Percentiles rank a stretch among this genome's conserved stretches.
Conservation (phyloP, 2,329 filamentous ascomycete genomes). For the Esteya vermicola region DNA sequence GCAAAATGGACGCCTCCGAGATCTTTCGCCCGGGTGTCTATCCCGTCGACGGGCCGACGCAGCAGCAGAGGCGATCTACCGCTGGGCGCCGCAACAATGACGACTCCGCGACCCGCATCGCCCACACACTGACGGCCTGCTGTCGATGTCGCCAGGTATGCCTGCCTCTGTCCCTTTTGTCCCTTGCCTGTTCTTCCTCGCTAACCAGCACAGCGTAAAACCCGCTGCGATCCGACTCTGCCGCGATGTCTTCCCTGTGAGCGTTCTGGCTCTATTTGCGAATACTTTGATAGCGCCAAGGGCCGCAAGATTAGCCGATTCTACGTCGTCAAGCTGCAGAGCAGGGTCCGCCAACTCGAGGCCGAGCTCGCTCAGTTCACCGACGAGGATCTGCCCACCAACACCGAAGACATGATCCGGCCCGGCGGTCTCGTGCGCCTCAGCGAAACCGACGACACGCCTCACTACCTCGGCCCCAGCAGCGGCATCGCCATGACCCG, state of each 20-base stretch:
- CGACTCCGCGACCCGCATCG: constrained; percentile 45
- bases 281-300: constrained; percentile 87
- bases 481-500: constrained; percentile 93
- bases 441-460: constrained; percentile 69
- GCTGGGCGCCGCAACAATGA: constrained; percentile 5
- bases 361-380: constrained; percentile 67
- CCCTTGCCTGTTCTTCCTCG: neutral
- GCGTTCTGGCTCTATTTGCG: constrained; percentile 78
- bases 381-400: constrained; percentile 58
- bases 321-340: constrained; percentile 86
- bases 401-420: constrained; percentile 73
- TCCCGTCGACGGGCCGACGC: constrained; percentile 22
- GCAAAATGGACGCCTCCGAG: constrained; percentile 42
- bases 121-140: constrained; percentile 68
- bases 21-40: constrained; percentile 46
- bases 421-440: constrained; percentile 76
- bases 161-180: neutral
- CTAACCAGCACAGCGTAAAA: constrained; percentile 71
- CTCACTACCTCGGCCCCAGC: constrained; percentile 81
- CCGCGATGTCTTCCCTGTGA: constrained; percentile 89
- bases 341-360: constrained; percentile 70
- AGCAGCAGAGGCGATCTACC: constrained; percentile 5
- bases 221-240: constrained; percentile 82
- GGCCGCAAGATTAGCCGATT: constrained; percentile 74
- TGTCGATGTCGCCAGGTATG: constrained; percentile 65